Evolutionary conservation across 495 filamentous ascomycete genomes (phyloP), one percentile per base, ranked within the genome.

Genomic region (Penicillium nucicola): DNA sequence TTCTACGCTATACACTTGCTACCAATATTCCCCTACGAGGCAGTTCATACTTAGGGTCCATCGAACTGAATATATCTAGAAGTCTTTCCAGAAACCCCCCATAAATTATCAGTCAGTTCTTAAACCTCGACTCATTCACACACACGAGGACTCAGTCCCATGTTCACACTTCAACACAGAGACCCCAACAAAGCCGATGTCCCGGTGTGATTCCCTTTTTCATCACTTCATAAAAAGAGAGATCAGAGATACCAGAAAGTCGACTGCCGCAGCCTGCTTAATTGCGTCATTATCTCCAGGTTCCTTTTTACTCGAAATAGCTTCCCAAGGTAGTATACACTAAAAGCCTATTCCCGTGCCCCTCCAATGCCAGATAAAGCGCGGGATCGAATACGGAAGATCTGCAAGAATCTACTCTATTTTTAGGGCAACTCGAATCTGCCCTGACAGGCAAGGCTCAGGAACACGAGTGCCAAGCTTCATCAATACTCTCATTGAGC

Each of bases 391-490:
- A 40, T 40, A 40, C 46, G 36, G 45, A 12, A 25, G 46, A 41
- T 39, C 36, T 48, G 19, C 46, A 48, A 14, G 20, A 14, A 32
- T 41, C 12, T 2, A 33, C 28, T 17, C 37, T 48, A 48, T 48
- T 41, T 48, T 48, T 48, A 41, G 46, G 18, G 28, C 10, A 13
- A 10, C 14, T 37, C 20, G 7, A 12, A 15, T 19, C 8, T 25
- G 36, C 46, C 19, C 18, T 48, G 28, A 23, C 19, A 48, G 37
- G 12, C n/a, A 39, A 32, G 11, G 13, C 36, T 32, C 45, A 48
- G 45, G 36, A 40, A 48, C 45, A 48, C 36, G 45, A 48, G 28
- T 28, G 45, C 45, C 45, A 48, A 48, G 45, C 36, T 13, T 10
- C 19, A 22, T 5, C 36, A 18, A 40, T 33, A 36, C 38, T 48